phyloP scores from a whole-genome alignment of 2,329 filamentous ascomycete species.

The Fusarium sp. region DNA sequence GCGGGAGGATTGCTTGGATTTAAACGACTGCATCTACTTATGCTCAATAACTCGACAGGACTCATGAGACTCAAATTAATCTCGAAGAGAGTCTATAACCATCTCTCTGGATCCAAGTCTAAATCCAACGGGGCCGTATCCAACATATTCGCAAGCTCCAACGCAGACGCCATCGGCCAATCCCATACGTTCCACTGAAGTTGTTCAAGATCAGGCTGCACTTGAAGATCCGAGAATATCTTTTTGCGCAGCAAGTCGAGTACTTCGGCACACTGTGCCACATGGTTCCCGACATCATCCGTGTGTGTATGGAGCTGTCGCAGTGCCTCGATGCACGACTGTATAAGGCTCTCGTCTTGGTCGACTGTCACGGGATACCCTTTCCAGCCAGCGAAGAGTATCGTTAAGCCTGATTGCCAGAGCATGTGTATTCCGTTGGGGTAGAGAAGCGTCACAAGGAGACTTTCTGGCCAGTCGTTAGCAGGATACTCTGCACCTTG shows the following conservation, averaged over 20 bases:
- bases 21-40: background rate
- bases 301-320: constrained; percentile 11
- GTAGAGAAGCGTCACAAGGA: constrained; percentile 30
- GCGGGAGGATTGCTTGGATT: background rate
- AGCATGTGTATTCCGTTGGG: constrained; percentile 44
- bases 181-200: constrained; percentile 45
- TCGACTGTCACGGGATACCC: constrained; percentile 18
- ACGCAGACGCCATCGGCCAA: constrained; percentile 43
- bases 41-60: background rate
- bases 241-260: constrained; percentile 34
- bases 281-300: constrained; percentile 21
- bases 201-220: constrained; percentile 22
- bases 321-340: constrained; percentile 26
- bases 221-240: constrained; percentile 28
- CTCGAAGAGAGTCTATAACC: background rate
- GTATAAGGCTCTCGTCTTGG: constrained; percentile 27
- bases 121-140: constrained; percentile 40
- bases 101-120: constrained; percentile 1
- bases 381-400: constrained; percentile 42
- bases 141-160: constrained; percentile 42
- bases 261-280: constrained; percentile 37
- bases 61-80: background rate
- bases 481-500: background rate
- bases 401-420: constrained; percentile 41
- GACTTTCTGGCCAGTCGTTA: background rate